Evolutionary conservation across 306 rosid species (phyloP), one percentile per base, ranked within the genome.

Genomic region (Malus sylvestris): DNA sequence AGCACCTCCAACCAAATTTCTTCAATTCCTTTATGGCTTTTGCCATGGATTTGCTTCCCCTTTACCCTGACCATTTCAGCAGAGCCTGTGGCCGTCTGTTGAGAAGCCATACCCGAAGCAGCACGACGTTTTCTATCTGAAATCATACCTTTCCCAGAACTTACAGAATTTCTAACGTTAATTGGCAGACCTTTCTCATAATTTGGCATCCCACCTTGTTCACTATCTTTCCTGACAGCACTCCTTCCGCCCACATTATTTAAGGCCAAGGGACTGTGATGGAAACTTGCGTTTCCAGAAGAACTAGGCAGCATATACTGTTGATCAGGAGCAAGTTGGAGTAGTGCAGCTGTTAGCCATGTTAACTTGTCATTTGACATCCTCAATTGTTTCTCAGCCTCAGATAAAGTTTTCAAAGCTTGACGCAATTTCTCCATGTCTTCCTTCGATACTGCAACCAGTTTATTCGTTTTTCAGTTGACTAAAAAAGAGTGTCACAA

Each of bases 311-410:
- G 70, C 90, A 93, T 84, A 79, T 90, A 96, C 85, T 96, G 98
- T 83, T 88, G 96, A 78, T 96, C 99, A 44, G 98, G 99, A 73
- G 98, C 99, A 81, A 96, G 97, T 86, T 96, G 99, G 83, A 96
- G 97, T 82, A 96, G 86, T 4, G 99, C 97, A 81, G 98, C 98
- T 44, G 99, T 96, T 71, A 96, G 81, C 99, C 99, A 96, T 35
- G 99, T 96, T 67, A 91, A 79, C 83, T 91, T 92, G 84, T 96
- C 99, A 83, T 91, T 96, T 61, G 99, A 92, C 89, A 82, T 89
- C 85, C 99, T 87, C 81, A 96, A 79, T 81, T 96, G 99, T 83
- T 96, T 96, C 83, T 96, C 99, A 72, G 98, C 96, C 84, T 96
- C 99, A 0, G 99, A 96, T 76, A 96, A 84, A 57, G 96, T 89